A percentile compares a stretch with the other conserved stretches of the same genome.
These are phyloP conservation scores for Halophytophthora polymorphica DNA, from an alignment of 352 stramenopile species.

Conservation along the genomic window DNA sequence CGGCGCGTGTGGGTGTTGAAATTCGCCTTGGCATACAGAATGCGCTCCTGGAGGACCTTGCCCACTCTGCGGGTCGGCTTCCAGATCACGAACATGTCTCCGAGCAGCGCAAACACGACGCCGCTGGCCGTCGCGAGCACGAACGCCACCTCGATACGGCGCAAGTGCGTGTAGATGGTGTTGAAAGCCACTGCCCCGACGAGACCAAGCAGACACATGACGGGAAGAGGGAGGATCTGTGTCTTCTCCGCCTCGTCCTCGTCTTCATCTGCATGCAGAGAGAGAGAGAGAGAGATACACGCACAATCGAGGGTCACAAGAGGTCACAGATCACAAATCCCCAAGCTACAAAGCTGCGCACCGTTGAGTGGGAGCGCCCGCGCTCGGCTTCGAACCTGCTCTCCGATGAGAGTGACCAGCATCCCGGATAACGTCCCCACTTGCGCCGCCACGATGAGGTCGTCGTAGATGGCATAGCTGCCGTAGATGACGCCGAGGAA, in stretches of 20 bases:
- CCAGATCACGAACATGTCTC: conserved; percentile 87
- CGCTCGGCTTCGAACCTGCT: conserved; percentile 63
- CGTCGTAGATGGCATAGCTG: conserved; percentile 80
- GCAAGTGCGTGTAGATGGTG: conserved; percentile 83
- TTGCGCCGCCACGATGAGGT: conserved; percentile 79
- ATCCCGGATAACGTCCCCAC: conserved; percentile 79
- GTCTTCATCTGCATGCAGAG: conserved; percentile 25
- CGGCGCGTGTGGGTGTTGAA: conserved; percentile 52
- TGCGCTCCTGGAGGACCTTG: conserved; percentile 74
- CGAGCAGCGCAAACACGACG: conserved; percentile 71
- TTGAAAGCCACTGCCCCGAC: conserved; percentile 83
- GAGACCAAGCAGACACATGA: conserved; percentile 77
- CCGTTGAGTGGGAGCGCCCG: conserved; percentile 38
- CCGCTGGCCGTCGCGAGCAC: conserved; percentile 73
- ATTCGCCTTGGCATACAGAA: conserved; percentile 61
- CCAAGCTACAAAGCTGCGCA: conserved; percentile 15
- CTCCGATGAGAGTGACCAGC: conserved; percentile 73
- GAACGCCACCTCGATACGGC: conserved; percentile 81
- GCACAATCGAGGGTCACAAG: conserved; percentile 6
- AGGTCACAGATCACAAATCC: neutral
- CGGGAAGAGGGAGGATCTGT: conserved; percentile 71
- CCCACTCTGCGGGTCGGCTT: conserved; percentile 73
- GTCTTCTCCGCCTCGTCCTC: conserved; percentile 51
- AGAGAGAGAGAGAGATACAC: neutral
- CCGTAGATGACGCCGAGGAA: conserved; percentile 88